These are phyloP conservation scores for Hibiscus tridactylites DNA, from an alignment of 345 rosid species.

Conservation along the genomic window DNA sequence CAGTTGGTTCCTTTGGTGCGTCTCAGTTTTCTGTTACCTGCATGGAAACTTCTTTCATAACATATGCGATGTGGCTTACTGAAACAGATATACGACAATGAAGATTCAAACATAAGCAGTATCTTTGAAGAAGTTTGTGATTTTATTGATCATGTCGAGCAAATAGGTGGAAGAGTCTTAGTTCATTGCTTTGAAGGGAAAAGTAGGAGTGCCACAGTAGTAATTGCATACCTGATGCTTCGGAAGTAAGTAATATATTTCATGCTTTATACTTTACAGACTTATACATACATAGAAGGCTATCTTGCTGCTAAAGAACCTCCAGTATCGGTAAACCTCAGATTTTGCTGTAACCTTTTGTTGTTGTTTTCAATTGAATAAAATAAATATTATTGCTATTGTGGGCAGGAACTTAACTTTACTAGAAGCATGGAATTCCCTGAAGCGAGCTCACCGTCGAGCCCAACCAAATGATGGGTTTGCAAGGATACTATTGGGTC, in stretches of 20 bases:
- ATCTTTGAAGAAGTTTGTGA: constrained; percentile 79
- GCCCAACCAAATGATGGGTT: constrained; percentile 98
- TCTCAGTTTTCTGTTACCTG: not conserved
- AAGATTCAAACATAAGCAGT: constrained; percentile 69
- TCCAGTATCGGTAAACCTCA: too few relatives aligned
- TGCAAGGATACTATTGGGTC: constrained; percentile 21
- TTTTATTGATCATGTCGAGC: constrained; percentile 74
- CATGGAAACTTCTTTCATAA: not conserved
- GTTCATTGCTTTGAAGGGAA: constrained; percentile 98
- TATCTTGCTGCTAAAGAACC: not conserved
- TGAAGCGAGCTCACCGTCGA: constrained; percentile 76
- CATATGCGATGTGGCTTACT: constrained; percentile 4
- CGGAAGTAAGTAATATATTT: constrained; percentile 54
- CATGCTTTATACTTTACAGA: not conserved
- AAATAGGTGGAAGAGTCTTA: constrained; percentile 59
- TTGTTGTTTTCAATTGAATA: too few relatives aligned
- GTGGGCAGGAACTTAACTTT: constrained; percentile 60
- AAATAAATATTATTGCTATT: not conserved
- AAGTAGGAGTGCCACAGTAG: constrained; percentile 92
- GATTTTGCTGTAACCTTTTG: too few relatives aligned
- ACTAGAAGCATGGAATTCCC: constrained; percentile 67
- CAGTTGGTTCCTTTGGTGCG: not conserved
- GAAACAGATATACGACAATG: constrained; percentile 68
- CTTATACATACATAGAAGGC: not conserved
- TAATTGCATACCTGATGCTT: constrained; percentile 80